These are phyloP conservation scores for Xylariaceae sp. DNA, from an alignment of 2,329 filamentous ascomycete species.

Conservation along the genomic window DNA sequence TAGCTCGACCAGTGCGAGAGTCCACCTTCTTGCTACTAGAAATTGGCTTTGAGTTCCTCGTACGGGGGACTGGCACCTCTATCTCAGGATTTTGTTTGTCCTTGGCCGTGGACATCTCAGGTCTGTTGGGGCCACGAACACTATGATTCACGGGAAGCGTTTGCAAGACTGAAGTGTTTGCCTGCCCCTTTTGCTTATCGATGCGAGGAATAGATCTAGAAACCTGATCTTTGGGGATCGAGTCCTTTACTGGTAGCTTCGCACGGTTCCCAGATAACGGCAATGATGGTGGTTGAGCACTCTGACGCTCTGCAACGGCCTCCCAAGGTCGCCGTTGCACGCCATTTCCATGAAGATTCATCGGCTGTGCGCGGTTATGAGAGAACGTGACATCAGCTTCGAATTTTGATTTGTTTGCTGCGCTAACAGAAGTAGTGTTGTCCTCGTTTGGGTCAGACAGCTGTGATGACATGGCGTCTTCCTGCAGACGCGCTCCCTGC, in stretches of 20 bases:
- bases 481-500: conserved; percentile 6
- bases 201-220: too few species aligned
- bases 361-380: too few species aligned
- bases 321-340: too few species aligned
- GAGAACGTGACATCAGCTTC: too few species aligned
- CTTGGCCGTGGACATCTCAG: not conserved
- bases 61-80: not conserved
- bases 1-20: not conserved
- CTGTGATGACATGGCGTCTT: conserved; percentile 7
- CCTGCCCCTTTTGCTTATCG: not conserved
- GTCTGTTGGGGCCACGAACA: not conserved
- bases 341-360: too few species aligned
- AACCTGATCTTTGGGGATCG: not conserved
- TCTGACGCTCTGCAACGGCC: too few species aligned
- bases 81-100: not conserved
- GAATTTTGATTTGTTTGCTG: too few species aligned
- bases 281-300: too few species aligned
- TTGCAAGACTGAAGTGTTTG: not conserved
- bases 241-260: too few species aligned
- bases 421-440: conserved; percentile 5
- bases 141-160: conserved; percentile 1
- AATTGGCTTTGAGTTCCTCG: not conserved
- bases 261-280: too few species aligned
- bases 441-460: conserved; percentile 12
- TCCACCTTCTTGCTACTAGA: not conserved